Conservation (phyloP, 2,329 filamentous ascomycete species). For the Arthrobotrys megalospora region DNA sequence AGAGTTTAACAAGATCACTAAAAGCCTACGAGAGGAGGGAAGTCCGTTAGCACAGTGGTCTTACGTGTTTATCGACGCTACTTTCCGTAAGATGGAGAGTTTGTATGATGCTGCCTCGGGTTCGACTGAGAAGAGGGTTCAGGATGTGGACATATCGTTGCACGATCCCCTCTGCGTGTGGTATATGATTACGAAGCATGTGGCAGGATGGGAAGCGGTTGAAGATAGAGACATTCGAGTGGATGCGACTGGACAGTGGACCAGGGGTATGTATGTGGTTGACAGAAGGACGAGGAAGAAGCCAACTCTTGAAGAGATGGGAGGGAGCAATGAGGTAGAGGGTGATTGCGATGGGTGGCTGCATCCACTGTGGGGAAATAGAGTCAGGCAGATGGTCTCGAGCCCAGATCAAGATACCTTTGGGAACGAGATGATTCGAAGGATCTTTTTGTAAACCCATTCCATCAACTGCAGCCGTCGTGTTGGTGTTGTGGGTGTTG, state of each 20-base stretch:
- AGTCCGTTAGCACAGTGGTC: conserved; percentile 83
- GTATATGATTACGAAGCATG: conserved; percentile 52
- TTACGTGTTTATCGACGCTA: conserved; percentile 78
- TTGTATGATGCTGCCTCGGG: conserved; percentile 73
- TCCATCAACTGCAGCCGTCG: neutral
- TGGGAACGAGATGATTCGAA: conserved; percentile 61
- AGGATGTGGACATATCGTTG: conserved; percentile 73
- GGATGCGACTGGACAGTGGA: conserved; percentile 95
- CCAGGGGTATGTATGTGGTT: conserved; percentile 87
- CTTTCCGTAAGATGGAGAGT: conserved; percentile 78
- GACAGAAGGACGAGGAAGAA: conserved; percentile 75
- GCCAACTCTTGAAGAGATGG: conserved; percentile 68
- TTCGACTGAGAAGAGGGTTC: conserved; percentile 58
- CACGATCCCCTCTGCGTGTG: conserved; percentile 84
- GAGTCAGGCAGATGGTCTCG: conserved; percentile 79
- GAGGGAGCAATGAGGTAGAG: conserved; percentile 73
- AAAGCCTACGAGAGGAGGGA: conserved; percentile 71
- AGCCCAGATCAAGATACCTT: conserved; percentile 64
- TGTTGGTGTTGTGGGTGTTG: neutral
- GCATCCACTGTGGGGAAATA: conserved; percentile 80
- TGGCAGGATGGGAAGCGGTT: conserved; percentile 71
- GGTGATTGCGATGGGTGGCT: conserved; percentile 85
- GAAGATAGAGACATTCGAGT: conserved; percentile 85
- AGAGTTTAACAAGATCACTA: conserved; percentile 74
- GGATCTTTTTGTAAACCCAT: conserved; percentile 60